Percentiles rank a stretch among this genome's conserved stretches.
phyloP scores from a whole-genome alignment of 73 alveolate genomes.

The Uronychia setigera region DNA sequence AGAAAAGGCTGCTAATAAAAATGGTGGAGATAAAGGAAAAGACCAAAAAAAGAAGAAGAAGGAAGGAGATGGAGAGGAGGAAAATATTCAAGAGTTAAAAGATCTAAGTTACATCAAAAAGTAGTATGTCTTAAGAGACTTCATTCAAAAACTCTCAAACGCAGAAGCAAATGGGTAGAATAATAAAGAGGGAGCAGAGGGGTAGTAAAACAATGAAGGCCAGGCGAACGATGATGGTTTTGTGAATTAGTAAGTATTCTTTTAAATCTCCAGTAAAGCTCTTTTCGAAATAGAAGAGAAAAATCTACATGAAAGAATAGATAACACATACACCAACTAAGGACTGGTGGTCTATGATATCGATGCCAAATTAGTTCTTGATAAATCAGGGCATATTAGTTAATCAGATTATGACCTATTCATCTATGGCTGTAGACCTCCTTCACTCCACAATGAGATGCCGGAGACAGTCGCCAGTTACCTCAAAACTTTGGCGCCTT shows the following conservation, averaged over 20 bases:
- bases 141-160: background rate
- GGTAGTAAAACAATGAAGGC: too few relatives aligned
- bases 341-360: conserved; percentile 53
- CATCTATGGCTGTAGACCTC: conserved; percentile 39
- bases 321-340: conserved; percentile 7
- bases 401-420: conserved; percentile 9
- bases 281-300: background rate
- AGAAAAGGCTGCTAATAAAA: too few relatives aligned
- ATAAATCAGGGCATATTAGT: background rate
- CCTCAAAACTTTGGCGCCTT: conserved; percentile 17
- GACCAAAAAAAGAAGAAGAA: background rate
- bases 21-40: too few relatives aligned
- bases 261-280: conserved; percentile 72
- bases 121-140: background rate
- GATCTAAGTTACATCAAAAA: conserved; percentile 20
- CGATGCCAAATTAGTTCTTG: conserved; percentile 20
- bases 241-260: background rate
- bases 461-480: conserved; percentile 30
- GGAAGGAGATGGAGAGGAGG: conserved; percentile 8
- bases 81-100: background rate
- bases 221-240: background rate
- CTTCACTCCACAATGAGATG: conserved; percentile 24
- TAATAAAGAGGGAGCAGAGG: too few relatives aligned
- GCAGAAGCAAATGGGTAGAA: background rate
- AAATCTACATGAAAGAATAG: background rate